These are phyloP conservation scores for Lentinula edodes DNA, from an alignment of 768 basidiomycete species.

Conservation along the genomic window DNA sequence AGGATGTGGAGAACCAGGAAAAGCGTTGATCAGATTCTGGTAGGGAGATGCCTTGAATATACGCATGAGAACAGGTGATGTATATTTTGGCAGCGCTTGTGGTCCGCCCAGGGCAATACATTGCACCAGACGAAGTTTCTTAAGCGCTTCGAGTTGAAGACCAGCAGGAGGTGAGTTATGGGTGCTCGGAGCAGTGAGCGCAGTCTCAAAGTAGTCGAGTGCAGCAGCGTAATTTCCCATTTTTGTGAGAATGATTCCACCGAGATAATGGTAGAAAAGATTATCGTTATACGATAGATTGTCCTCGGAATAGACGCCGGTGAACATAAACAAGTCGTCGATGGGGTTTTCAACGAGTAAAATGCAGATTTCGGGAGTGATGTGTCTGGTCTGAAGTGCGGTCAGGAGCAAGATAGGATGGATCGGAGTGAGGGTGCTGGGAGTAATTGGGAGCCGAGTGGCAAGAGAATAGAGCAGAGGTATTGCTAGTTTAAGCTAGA, in stretches of 20 bases:
- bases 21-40: slow-evolving; percentile 53
- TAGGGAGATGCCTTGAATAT: slow-evolving; percentile 69
- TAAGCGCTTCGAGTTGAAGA: slow-evolving; percentile 81
- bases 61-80: slow-evolving; percentile 49
- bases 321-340: slow-evolving; percentile 50
- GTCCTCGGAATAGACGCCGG: slow-evolving; percentile 42
- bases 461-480: slow-evolving; percentile 56
- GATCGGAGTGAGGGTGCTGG: slow-evolving; percentile 59
- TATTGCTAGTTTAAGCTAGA: slow-evolving; percentile 40
- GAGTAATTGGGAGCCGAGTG: slow-evolving; percentile 52
- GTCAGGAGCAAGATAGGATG: slow-evolving; percentile 56
- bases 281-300: slow-evolving; percentile 68
- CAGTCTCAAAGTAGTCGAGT: slow-evolving; percentile 76
- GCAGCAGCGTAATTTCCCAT: slow-evolving; percentile 27
- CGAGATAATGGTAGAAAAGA: slow-evolving; percentile 80
- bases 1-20: slow-evolving; percentile 49
- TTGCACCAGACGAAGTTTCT: slow-evolving; percentile 78
- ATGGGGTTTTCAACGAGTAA: slow-evolving; percentile 18
- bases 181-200: slow-evolving; percentile 49
- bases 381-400: neutral
- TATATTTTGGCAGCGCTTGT: slow-evolving; percentile 67
- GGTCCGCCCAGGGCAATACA: slow-evolving; percentile 59
- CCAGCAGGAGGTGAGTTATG: slow-evolving; percentile 40
- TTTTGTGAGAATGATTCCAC: slow-evolving; percentile 54
- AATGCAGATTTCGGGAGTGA: neutral